Conservation (phyloP, 345 rosid genomes). For the Salix brachista region DNA sequence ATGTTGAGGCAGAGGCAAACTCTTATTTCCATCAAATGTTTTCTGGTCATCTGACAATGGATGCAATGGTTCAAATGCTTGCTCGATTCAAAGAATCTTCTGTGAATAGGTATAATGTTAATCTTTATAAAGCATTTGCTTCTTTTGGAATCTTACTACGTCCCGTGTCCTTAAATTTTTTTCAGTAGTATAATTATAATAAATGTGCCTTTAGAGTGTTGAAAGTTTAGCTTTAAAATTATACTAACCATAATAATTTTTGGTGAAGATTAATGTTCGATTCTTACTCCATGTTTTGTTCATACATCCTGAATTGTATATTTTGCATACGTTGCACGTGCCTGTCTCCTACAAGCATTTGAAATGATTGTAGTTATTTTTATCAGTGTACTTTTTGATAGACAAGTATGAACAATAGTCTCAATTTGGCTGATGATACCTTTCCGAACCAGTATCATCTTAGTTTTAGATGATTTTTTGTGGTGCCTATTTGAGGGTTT, state of each 20-base stretch:
- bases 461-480: neutral
- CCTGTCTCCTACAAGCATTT: neutral
- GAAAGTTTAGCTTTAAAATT: neutral
- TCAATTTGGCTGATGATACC: neutral
- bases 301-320: neutral
- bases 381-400: neutral
- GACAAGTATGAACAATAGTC: neutral
- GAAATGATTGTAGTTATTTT: neutral
- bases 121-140: neutral
- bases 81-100: conserved; percentile 82
- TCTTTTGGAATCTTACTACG: neutral
- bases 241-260: neutral
- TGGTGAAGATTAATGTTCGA: neutral
- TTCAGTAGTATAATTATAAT: neutral
- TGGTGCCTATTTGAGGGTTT: neutral
- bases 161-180: neutral
- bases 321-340: neutral
- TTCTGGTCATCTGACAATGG: conserved; percentile 75
- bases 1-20: conserved; percentile 90
- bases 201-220: neutral
- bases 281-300: neutral
- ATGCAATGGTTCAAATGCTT: conserved; percentile 95
- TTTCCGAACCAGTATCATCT: neutral
- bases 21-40: conserved; percentile 94
- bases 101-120: conserved; percentile 49